Evolutionary conservation across 768 basidiomycete genomes (phyloP).

Genomic region (Xerocomellus chrysenteron): DNA sequence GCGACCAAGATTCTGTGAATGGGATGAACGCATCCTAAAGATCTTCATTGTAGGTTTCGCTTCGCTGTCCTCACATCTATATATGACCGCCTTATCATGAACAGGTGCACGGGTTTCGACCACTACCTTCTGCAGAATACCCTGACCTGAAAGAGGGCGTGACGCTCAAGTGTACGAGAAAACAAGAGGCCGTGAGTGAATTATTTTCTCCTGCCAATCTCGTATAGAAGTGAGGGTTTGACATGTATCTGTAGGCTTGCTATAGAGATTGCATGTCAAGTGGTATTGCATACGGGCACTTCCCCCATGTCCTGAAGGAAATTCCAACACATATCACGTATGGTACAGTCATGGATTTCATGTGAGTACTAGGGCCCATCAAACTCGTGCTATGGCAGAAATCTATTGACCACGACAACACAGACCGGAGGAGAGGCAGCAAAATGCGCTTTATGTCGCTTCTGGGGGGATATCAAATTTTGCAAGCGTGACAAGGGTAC

Average conservation of each 20-base stretch:
- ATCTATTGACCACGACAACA: too few relatives aligned
- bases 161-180: slow-evolving; percentile 1
- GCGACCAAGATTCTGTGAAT: background rate
- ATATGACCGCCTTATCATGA: background rate
- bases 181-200: slow-evolving; percentile 2
- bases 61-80: background rate
- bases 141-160: background rate
- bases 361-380: background rate
- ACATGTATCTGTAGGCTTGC: background rate
- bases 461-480: too few relatives aligned
- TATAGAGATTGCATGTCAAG: background rate
- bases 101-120: slow-evolving; percentile 9
- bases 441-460: too few relatives aligned
- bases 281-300: background rate
- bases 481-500: too few relatives aligned
- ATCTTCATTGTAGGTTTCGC: background rate
- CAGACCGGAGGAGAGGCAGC: too few relatives aligned
- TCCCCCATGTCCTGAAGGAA: background rate
- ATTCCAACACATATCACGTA: slow-evolving; percentile 3
- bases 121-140: slow-evolving; percentile 1
- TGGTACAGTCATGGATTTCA: background rate
- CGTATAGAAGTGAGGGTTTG: too few relatives aligned
- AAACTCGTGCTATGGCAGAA: background rate
- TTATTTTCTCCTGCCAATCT: too few relatives aligned
- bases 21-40: slow-evolving; percentile 7